These are phyloP conservation scores for Myriosclerotinia duriaeana DNA, from an alignment of 2,329 filamentous ascomycete genomes.

Conservation along the genomic window DNA sequence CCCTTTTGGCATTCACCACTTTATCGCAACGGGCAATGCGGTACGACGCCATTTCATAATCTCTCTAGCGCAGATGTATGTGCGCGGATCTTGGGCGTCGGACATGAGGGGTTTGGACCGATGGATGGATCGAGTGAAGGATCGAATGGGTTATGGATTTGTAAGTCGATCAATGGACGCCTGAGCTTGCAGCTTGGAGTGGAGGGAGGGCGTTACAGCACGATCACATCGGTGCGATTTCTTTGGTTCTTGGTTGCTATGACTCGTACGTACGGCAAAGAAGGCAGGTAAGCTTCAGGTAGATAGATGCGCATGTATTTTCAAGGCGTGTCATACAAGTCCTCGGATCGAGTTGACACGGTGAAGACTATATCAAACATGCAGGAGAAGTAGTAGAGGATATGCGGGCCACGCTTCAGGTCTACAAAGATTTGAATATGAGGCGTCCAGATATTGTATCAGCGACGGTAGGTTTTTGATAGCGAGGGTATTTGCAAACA, in stretches of 20 bases:
- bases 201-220: not conserved
- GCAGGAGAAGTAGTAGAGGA: not conserved
- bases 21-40: slow-evolving; percentile 4
- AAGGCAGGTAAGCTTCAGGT: not conserved
- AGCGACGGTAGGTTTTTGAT: not conserved
- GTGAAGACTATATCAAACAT: slow-evolving; percentile 1
- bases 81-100: slow-evolving; percentile 6
- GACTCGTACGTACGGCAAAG: not conserved
- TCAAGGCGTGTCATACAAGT: not conserved
- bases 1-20: not conserved
- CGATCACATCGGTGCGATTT: slow-evolving; percentile 6
- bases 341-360: slow-evolving; percentile 12
- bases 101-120: not conserved
- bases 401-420: not conserved
- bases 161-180: not conserved
- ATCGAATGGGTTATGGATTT: not conserved
- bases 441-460: not conserved
- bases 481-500: not conserved
- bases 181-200: not conserved
- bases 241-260: not conserved
- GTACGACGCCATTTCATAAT: slow-evolving; percentile 3
- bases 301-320: not conserved
- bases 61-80: not conserved
- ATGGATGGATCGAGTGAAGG: slow-evolving; percentile 1
- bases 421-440: slow-evolving; percentile 2